phyloP scores from a whole-genome alignment of 2,329 filamentous ascomycete species.

The Sphaceloma murrayae region DNA sequence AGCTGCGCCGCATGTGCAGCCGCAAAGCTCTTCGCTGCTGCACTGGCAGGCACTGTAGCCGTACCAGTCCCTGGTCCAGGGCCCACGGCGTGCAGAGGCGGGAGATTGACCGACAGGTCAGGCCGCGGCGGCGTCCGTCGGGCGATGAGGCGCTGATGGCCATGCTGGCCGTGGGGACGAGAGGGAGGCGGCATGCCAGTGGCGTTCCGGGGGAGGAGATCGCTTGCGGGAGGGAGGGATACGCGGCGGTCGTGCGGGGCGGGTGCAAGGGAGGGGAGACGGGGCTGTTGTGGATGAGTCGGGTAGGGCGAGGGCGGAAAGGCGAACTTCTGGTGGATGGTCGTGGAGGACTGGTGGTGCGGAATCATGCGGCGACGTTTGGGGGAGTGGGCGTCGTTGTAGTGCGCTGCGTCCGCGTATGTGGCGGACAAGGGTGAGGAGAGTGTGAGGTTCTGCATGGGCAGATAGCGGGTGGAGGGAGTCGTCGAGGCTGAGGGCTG shows the following conservation, averaged over 20 bases:
- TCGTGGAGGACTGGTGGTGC: background rate
- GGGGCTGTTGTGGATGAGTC: slow-evolving; percentile 26
- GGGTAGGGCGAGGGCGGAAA: slow-evolving; percentile 20
- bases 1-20: slow-evolving; percentile 3
- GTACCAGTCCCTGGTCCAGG: slow-evolving; percentile 28
- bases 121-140: slow-evolving; percentile 25
- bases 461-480: slow-evolving; percentile 30
- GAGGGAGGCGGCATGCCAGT: slow-evolving; percentile 16
- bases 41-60: slow-evolving; percentile 23
- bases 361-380: slow-evolving; percentile 55
- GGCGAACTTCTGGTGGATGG: background rate
- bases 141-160: slow-evolving; percentile 27
- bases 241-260: slow-evolving; percentile 7
- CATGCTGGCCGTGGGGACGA: slow-evolving; percentile 29
- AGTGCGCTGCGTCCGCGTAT: no score
- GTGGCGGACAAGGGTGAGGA: slow-evolving; percentile 25
- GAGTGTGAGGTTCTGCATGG: slow-evolving; percentile 29
- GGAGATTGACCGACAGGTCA: slow-evolving; percentile 30
- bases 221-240: slow-evolving; percentile 3
- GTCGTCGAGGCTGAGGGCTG: slow-evolving; percentile 27
- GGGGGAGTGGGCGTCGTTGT: slow-evolving; percentile 44
- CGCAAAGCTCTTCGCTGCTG: background rate
- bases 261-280: slow-evolving; percentile 29
- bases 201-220: background rate
- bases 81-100: slow-evolving; percentile 39